A percentile compares a stretch with the other conserved stretches of the same genome.
Evolutionary conservation across 768 basidiomycete species (phyloP).

Genomic region (Candolleomyces eurysporus): DNA sequence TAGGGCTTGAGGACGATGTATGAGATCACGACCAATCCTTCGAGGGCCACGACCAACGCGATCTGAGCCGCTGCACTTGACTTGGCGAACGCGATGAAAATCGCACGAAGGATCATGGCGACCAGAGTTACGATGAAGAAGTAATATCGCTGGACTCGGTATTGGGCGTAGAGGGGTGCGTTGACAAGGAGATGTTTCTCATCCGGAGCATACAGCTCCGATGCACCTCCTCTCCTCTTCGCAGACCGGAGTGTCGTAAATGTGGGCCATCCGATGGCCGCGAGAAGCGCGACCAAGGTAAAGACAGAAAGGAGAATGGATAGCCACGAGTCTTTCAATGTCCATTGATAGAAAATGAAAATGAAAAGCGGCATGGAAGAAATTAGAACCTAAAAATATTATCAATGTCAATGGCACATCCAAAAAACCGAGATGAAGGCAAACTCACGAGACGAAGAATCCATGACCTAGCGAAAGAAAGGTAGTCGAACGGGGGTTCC

Average conservation of each 20-base stretch:
- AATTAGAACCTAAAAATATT: slow-evolving; percentile 52
- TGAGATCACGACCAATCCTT: slow-evolving; percentile 54
- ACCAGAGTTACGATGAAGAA: slow-evolving; percentile 59
- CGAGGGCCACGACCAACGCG: slow-evolving; percentile 62
- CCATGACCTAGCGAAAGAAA: slow-evolving; percentile 57
- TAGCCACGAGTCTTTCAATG: slow-evolving; percentile 84
- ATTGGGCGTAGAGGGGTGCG: slow-evolving; percentile 64
- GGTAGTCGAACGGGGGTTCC: slow-evolving; percentile 31
- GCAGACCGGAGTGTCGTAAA: slow-evolving; percentile 49
- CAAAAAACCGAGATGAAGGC: not conserved
- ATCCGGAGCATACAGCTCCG: slow-evolving; percentile 29
- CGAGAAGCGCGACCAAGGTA: slow-evolving; percentile 50
- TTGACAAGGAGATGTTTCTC: slow-evolving; percentile 37
- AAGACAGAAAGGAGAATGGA: slow-evolving; percentile 78
- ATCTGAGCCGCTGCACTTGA: slow-evolving; percentile 66
- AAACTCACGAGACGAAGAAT: slow-evolving; percentile 60
- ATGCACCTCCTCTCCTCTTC: slow-evolving; percentile 19
- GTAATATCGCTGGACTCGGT: slow-evolving; percentile 65
- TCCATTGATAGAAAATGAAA: slow-evolving; percentile 91
- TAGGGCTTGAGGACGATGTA: slow-evolving; percentile 60
- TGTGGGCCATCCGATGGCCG: slow-evolving; percentile 47
- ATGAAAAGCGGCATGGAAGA: slow-evolving; percentile 66
- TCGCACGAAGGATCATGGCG: slow-evolving; percentile 62
- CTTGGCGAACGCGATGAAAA: slow-evolving; percentile 69
- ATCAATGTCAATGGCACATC: slow-evolving; percentile 3